Percentiles rank a stretch among this genome's conserved stretches.
These are phyloP conservation scores for Myxozyma monticola DNA, from an alignment of 805 yeast genomes.

Conservation along the genomic window DNA sequence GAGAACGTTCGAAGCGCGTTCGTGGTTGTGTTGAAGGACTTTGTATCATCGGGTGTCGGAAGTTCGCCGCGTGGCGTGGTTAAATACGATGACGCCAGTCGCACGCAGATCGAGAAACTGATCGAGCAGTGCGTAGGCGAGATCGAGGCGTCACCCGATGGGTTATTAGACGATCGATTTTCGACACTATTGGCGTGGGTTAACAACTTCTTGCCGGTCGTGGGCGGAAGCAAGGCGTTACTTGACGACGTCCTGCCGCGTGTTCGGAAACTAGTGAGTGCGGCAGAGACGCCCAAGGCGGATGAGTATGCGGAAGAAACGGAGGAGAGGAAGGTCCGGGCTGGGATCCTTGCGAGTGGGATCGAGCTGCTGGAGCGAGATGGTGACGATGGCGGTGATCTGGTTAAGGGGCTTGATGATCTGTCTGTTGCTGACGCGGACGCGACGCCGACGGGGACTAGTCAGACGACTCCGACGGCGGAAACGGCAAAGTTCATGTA, in stretches of 20 bases:
- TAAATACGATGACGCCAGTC: conserved; percentile 12
- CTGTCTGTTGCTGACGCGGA: conserved; percentile 1
- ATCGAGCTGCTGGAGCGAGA: not conserved
- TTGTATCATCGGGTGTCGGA: conserved; percentile 34
- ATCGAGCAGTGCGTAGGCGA: conserved; percentile 12
- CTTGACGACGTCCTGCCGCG: conserved; percentile 9
- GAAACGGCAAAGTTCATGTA: not conserved
- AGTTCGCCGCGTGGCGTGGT: not conserved
- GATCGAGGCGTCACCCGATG: conserved; percentile 7
- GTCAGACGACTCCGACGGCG: conserved; percentile 1
- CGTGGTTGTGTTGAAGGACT: conserved; percentile 68
- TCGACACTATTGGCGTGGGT: conserved; percentile 27
- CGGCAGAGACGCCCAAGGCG: not conserved
- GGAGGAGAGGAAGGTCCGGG: conserved; percentile 23
- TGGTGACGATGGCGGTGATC: not conserved
- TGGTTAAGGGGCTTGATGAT: not conserved
- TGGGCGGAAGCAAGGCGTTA: conserved; percentile 10
- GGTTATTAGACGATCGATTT: conserved; percentile 17
- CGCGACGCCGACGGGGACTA: conserved; percentile 4
- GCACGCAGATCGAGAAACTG: conserved; percentile 16
- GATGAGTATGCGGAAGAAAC: conserved; percentile 20
- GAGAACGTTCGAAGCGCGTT: conserved; percentile 59
- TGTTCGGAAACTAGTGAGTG: conserved; percentile 3
- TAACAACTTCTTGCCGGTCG: conserved; percentile 22
- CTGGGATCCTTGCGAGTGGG: conserved; percentile 14